phyloP scores from a whole-genome alignment of 768 basidiomycete genomes.

The Pilatotrama ljubarskyi region DNA sequence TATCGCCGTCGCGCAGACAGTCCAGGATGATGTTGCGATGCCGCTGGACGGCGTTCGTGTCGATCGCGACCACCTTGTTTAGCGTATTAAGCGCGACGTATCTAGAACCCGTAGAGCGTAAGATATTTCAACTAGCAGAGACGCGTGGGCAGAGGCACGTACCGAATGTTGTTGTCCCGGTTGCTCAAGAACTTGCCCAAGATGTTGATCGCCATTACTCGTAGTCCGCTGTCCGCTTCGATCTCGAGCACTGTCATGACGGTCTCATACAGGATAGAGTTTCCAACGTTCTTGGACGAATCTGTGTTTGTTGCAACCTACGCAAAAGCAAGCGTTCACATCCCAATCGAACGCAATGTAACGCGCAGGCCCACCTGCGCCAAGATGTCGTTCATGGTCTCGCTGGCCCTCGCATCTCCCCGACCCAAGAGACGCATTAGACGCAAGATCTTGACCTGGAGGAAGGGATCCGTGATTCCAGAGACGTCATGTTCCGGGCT shows the following conservation, averaged over 20 bases:
- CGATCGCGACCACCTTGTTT: constrained; percentile 97
- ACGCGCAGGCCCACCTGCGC: too few relatives aligned
- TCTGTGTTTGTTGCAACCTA: constrained; percentile 99
- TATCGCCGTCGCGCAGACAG: constrained; percentile 97
- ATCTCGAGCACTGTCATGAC: constrained; percentile 96
- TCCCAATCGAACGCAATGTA: too few relatives aligned
- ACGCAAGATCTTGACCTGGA: constrained; percentile 91
- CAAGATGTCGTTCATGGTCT: constrained; percentile 97
- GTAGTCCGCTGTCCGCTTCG: constrained; percentile 91
- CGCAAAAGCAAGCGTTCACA: background rate
- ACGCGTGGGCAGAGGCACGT: constrained; percentile 22
- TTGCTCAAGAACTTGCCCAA: constrained; percentile 98
- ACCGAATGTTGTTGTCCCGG: constrained; percentile 98
- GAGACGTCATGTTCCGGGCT: constrained; percentile 99
- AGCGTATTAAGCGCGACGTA: constrained; percentile 98
- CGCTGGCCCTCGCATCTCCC: constrained; percentile 83
- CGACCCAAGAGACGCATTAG: constrained; percentile 86
- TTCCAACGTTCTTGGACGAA: constrained; percentile 96
- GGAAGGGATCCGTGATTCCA: constrained; percentile 97
- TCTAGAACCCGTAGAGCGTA: constrained; percentile 41
- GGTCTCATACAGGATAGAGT: constrained; percentile 96
- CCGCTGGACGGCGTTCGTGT: constrained; percentile 96
- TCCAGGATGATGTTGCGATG: constrained; percentile 99
- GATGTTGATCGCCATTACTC: constrained; percentile 99
- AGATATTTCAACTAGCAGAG: background rate